Percentiles rank a stretch among this genome's conserved stretches.
These are phyloP conservation scores for Rhododendron kiyosumense DNA, from an alignment of 148 eudicot species.

Conservation along the genomic window DNA sequence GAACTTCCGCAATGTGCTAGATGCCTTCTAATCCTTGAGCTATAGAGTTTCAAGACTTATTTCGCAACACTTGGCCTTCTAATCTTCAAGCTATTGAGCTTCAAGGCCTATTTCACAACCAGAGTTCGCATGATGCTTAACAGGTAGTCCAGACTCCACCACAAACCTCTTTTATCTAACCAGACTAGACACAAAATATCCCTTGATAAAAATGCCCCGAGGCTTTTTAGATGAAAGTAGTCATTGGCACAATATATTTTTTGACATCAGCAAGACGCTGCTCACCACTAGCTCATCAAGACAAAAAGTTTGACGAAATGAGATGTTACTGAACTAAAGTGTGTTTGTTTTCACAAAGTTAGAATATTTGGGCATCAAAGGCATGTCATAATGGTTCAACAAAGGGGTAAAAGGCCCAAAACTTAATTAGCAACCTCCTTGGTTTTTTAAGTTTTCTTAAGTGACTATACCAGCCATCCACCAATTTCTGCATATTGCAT, in stretches of 20 bases:
- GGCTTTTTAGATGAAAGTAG: background rate
- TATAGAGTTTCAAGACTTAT: background rate
- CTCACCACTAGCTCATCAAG: background rate
- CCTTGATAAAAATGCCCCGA: background rate
- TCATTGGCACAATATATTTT: background rate
- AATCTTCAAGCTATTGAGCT: background rate
- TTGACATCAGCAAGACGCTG: background rate
- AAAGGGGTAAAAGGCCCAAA: background rate
- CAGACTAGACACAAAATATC: background rate
- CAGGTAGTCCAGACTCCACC: background rate
- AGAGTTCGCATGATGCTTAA: background rate
- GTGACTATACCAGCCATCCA: background rate
- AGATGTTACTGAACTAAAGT: background rate
- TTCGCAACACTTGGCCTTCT: background rate
- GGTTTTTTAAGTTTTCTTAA: background rate
- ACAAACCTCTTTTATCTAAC: conserved; percentile 5
- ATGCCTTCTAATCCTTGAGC: background rate
- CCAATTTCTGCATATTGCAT: background rate
- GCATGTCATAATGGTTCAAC: background rate
- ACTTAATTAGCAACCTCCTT: background rate
- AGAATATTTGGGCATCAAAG: background rate
- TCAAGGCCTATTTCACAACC: background rate
- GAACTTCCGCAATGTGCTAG: background rate
- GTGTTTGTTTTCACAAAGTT: background rate
- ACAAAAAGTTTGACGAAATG: background rate